Percentiles rank a stretch among this genome's conserved stretches.
Evolutionary conservation across 2,329 filamentous ascomycete genomes (phyloP).

Genomic region (Metarhizium brunneum): DNA sequence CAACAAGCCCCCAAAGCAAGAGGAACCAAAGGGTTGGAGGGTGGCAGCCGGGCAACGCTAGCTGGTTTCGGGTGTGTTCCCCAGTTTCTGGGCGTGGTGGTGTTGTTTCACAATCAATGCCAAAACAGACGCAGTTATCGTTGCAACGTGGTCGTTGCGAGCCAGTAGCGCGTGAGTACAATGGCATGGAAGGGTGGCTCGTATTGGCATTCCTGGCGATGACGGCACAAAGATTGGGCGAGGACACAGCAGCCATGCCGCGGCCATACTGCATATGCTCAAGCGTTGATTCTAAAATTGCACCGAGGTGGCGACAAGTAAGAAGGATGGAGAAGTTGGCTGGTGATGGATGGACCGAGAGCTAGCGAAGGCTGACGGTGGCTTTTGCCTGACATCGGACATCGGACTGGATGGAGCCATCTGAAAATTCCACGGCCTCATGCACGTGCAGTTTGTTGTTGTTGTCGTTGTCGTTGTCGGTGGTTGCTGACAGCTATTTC

Average conservation of each 20-base stretch:
- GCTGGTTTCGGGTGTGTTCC: not conserved
- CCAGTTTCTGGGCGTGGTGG: not conserved
- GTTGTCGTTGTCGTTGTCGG: not conserved
- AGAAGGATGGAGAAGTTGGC: too few species aligned
- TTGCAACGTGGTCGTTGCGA: slow-evolving; percentile 3
- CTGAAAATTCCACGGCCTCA: not conserved
- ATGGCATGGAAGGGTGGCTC: too few species aligned
- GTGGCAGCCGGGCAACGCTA: not conserved
- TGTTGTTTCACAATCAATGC: slow-evolving; percentile 3
- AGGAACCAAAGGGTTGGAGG: not conserved
- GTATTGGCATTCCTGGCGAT: too few species aligned
- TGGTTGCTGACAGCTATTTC: not conserved
- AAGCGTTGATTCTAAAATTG: not conserved
- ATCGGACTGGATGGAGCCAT: not conserved
- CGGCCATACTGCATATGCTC: too few species aligned
- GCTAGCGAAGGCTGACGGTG: not conserved
- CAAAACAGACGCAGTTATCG: not conserved
- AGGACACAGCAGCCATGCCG: too few species aligned
- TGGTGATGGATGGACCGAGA: too few species aligned
- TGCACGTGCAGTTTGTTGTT: not conserved
- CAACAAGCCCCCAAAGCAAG: not conserved
- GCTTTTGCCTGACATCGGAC: not conserved
- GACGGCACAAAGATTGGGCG: too few species aligned
- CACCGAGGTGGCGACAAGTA: too few species aligned
- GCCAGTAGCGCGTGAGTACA: not conserved